Conservation (phyloP, 441 rosid genomes). For the Kokia cookei region DNA sequence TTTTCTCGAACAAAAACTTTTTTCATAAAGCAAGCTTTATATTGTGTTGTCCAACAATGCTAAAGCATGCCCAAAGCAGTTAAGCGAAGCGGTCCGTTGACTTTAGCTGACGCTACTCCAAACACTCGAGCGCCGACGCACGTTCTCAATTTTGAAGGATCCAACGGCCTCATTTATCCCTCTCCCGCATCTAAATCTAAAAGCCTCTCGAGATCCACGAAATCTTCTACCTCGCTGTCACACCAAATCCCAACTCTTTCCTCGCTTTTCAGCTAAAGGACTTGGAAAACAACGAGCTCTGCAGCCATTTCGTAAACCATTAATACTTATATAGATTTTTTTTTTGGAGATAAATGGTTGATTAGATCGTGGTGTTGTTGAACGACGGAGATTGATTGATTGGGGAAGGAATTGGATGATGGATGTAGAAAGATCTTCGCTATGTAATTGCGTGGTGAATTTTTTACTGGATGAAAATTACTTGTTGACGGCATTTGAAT, state of each 20-base stretch:
- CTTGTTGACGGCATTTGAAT: constrained; percentile 85
- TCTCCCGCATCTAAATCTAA: not conserved
- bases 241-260: not conserved
- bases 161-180: not conserved
- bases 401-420: constrained; percentile 16
- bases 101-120: not conserved
- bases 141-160: not conserved
- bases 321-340: not conserved
- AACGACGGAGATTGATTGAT: not conserved
- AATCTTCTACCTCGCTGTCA: not conserved
- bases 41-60: not conserved
- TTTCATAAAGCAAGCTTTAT: not conserved
- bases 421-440: constrained; percentile 94
- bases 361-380: constrained; percentile 1
- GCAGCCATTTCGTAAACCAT: not conserved
- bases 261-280: not conserved
- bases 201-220: not conserved
- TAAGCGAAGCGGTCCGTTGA: not conserved
- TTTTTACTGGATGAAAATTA: constrained; percentile 92
- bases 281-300: not conserved
- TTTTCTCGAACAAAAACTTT: not conserved
- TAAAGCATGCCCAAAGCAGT: not conserved
- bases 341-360: not conserved
- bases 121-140: not conserved
- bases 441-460: constrained; percentile 96